Evolutionary conservation across 441 rosid genomes (phyloP).

Genomic region (Jatropha multifida): DNA sequence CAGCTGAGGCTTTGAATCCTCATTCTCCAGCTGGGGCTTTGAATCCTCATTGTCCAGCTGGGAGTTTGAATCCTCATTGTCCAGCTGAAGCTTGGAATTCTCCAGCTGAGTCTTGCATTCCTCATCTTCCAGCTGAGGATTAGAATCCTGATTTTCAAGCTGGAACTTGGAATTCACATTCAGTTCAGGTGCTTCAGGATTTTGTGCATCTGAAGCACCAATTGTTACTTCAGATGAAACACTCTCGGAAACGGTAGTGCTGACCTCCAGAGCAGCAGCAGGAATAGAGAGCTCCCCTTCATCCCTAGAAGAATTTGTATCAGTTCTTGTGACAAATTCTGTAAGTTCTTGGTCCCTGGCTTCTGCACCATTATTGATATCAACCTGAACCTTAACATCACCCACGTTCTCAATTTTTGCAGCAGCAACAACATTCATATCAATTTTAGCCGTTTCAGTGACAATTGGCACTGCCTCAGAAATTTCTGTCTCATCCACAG

Average conservation of each 20-base stretch:
- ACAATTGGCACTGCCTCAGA: constrained; percentile 28
- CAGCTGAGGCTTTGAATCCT: constrained; percentile 23
- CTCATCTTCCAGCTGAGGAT: constrained; percentile 26
- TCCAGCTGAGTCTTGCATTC: constrained; percentile 21
- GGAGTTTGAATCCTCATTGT: constrained; percentile 28
- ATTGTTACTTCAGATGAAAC: constrained; percentile 36
- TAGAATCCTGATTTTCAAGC: constrained; percentile 31
- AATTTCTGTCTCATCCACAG: constrained; percentile 20
- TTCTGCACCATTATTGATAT: constrained; percentile 37
- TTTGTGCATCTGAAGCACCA: constrained; percentile 35
- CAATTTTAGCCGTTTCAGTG: constrained; percentile 30
- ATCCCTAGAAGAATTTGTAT: constrained; percentile 21
- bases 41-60: constrained; percentile 16
- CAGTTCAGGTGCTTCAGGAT: constrained; percentile 30
- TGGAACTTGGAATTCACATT: constrained; percentile 16
- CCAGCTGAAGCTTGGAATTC: constrained; percentile 18
- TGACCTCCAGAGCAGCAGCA: constrained; percentile 26
- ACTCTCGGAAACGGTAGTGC: constrained; percentile 27
- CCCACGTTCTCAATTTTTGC: constrained; percentile 32
- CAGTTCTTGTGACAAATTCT: constrained; percentile 21
- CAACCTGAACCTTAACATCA: constrained; percentile 40
- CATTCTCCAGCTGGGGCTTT: constrained; percentile 27
- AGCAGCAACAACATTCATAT: constrained; percentile 15
- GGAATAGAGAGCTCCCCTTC: constrained; percentile 28
- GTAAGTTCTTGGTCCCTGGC: constrained; percentile 25